Conservation (phyloP, 768 basidiomycete species). For the Jaapia argillacea region DNA sequence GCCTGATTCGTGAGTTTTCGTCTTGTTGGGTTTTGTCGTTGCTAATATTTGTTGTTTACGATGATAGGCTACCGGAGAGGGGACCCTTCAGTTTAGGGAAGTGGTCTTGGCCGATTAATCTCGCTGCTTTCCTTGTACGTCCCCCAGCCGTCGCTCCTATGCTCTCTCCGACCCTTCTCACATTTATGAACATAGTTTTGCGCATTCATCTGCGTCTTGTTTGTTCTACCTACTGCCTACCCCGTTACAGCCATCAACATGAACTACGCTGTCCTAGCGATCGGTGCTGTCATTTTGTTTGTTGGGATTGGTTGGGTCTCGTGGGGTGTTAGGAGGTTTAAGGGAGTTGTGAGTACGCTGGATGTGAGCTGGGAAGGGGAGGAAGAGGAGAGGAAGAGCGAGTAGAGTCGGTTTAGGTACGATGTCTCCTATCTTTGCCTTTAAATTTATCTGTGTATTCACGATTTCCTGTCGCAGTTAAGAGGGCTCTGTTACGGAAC, state of each 20-base stretch:
- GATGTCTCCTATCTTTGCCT: too few relatives aligned
- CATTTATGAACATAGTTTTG: conserved; percentile 30
- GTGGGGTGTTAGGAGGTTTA: conserved; percentile 25
- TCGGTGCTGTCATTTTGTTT: conserved; percentile 12
- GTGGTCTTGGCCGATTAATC: conserved; percentile 43
- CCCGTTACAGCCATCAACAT: conserved; percentile 41
- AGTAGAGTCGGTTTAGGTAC: neutral
- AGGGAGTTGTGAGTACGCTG: conserved; percentile 25
- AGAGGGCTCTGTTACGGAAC: too few relatives aligned
- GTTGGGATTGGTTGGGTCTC: conserved; percentile 17
- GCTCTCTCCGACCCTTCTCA: conserved; percentile 18
- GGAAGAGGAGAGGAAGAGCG: neutral
- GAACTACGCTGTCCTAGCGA: conserved; percentile 47
- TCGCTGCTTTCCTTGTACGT: conserved; percentile 25
- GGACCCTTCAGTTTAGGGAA: conserved; percentile 43
- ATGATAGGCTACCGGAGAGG: conserved; percentile 29
- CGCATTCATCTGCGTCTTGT: conserved; percentile 42
- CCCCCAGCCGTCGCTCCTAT: neutral
- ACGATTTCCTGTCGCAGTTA: too few relatives aligned
- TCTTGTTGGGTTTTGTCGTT: neutral
- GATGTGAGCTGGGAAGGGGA: neutral
- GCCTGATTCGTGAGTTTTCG: conserved; percentile 31
- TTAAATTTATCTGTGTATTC: too few relatives aligned
- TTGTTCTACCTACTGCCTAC: conserved; percentile 38
- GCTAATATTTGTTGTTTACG: neutral